A percentile compares a stretch with the other conserved stretches of the same genome.
Conservation (phyloP, 805 yeast species). For the Starmera dryadoides region DNA sequence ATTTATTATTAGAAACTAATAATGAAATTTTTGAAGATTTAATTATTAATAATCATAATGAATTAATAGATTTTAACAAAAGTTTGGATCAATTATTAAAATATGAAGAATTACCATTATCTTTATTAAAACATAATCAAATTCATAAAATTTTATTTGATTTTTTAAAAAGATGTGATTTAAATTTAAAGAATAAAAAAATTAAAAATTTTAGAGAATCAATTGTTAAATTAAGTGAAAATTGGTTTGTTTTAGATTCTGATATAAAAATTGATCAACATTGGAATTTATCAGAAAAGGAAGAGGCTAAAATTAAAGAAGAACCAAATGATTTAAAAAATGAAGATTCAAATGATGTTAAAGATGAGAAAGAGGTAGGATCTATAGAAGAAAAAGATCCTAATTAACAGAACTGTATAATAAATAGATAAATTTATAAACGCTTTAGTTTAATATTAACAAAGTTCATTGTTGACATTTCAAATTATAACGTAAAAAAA, state of each 20-base stretch:
- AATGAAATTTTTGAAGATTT: constrained; percentile 12
- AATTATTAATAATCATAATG: constrained; percentile 8
- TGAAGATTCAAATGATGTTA: constrained; percentile 1
- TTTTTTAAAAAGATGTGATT: constrained; percentile 30
- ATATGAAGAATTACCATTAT: constrained; percentile 18
- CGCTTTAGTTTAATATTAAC: too few relatives aligned
- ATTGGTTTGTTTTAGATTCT: constrained; percentile 21
- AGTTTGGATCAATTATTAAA: constrained; percentile 17
- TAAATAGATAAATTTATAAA: too few relatives aligned
- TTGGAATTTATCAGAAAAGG: constrained; percentile 13
- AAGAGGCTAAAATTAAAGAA: too few relatives aligned
- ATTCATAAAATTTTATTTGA: constrained; percentile 24
- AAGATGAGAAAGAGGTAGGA: constrained; percentile 7
- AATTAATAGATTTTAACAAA: constrained; percentile 8
- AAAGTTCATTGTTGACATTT: too few relatives aligned
- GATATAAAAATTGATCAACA: constrained; percentile 22
- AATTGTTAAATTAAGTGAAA: constrained; percentile 10
- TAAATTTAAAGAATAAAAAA: constrained; percentile 6
- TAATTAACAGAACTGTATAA: too few relatives aligned
- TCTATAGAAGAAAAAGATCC: constrained; percentile 1
- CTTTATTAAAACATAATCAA: constrained; percentile 24
- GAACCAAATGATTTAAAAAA: too few relatives aligned
- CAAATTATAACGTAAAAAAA: too few relatives aligned
- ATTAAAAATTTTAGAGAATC: constrained; percentile 10
- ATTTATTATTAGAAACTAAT: constrained; percentile 6